Conservation (phyloP, 2,329 filamentous ascomycete species). For the Diaporthe destruens region DNA sequence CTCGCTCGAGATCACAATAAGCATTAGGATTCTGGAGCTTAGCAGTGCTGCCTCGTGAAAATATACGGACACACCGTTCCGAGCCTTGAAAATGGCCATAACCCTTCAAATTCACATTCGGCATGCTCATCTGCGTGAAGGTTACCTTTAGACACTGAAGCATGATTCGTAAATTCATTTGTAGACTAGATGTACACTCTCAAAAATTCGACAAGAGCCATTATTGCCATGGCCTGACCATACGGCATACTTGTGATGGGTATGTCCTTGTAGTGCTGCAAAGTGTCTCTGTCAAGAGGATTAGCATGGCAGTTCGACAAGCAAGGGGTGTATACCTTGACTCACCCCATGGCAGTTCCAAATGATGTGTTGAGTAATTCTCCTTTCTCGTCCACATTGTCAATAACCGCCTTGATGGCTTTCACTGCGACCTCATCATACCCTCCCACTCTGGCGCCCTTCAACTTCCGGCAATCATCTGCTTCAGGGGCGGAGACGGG, state of each 20-base stretch:
- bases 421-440: conserved; percentile 73
- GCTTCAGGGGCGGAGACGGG: conserved; percentile 35
- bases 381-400: conserved; percentile 74
- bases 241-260: conserved; percentile 85
- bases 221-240: conserved; percentile 87
- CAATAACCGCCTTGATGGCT: conserved; percentile 76
- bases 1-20: neutral
- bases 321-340: neutral
- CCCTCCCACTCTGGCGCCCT: conserved; percentile 17
- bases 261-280: conserved; percentile 85
- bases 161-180: neutral
- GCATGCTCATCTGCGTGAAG: neutral
- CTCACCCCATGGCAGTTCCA: conserved; percentile 79
- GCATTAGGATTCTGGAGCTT: neutral
- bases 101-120: neutral
- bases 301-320: neutral
- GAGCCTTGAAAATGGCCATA: neutral
- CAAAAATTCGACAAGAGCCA: conserved; percentile 81
- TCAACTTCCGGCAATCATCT: conserved; percentile 35
- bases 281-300: conserved; percentile 54
- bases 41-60: no score
- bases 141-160: neutral
- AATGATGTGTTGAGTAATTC: conserved; percentile 82
- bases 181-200: conserved; percentile 62
- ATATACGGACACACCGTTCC: neutral